A percentile compares a stretch with the other conserved stretches of the same genome.
Conservation (phyloP, 306 rosid genomes). For the Trichosanthes truncata region DNA sequence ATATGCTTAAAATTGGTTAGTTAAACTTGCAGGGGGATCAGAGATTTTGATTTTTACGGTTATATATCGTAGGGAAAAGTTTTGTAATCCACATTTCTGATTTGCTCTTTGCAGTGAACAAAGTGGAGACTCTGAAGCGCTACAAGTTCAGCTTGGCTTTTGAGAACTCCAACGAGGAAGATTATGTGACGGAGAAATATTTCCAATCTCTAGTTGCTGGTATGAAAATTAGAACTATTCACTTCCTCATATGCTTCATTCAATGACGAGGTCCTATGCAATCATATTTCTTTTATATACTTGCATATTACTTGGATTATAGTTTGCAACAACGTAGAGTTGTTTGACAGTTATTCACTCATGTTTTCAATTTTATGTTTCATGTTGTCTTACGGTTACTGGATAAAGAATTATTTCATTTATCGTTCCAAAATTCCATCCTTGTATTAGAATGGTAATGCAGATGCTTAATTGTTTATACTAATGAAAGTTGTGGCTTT, state of each 20-base stretch:
- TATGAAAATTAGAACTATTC: constrained; percentile 23
- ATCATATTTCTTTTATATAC: background rate
- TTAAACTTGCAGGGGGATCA: background rate
- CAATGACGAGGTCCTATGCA: background rate
- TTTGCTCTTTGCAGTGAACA: constrained; percentile 53
- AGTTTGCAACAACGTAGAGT: background rate
- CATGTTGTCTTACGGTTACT: background rate
- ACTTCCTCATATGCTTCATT: background rate
- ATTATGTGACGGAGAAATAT: constrained; percentile 96
- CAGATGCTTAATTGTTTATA: background rate
- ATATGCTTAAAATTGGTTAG: background rate
- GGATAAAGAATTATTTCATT: background rate
- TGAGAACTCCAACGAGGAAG: constrained; percentile 98
- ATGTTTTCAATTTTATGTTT: background rate
- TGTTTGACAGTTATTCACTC: background rate
- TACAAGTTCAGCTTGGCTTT: constrained; percentile 93
- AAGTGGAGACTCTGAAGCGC: constrained; percentile 71
- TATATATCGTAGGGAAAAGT: background rate
- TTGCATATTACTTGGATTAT: background rate
- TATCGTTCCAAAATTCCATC: background rate
- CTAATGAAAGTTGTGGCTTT: background rate
- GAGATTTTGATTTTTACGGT: background rate
- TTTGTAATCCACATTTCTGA: background rate
- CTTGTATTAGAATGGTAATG: background rate
- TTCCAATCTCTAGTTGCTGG: constrained; percentile 99